These are phyloP conservation scores for Trichophaea hybrida DNA, from an alignment of 2,329 filamentous ascomycete species.

Conservation along the genomic window DNA sequence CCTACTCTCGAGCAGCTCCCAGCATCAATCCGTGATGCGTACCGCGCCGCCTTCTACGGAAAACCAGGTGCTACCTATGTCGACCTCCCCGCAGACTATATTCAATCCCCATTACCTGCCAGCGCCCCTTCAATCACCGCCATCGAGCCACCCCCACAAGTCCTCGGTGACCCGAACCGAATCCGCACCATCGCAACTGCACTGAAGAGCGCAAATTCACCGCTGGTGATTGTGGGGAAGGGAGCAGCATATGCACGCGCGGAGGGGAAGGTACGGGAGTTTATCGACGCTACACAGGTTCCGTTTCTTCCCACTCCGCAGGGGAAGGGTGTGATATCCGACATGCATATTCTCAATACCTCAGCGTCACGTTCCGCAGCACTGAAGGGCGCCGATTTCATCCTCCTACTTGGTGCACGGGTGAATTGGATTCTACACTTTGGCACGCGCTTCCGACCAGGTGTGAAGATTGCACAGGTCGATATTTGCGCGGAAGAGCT, in stretches of 20 bases:
- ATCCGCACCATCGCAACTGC: conserved; percentile 34
- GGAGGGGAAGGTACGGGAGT: conserved; percentile 34
- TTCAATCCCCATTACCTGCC: conserved; percentile 33
- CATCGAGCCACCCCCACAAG: conserved; percentile 25
- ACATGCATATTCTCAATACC: conserved; percentile 40
- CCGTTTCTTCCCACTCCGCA: conserved; percentile 46
- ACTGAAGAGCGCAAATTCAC: conserved; percentile 37
- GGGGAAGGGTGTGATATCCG: conserved; percentile 44
- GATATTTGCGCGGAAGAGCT: conserved; percentile 42
- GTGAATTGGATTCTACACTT: conserved; percentile 47
- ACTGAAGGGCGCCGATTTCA: conserved; percentile 41
- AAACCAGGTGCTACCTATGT: conserved; percentile 41
- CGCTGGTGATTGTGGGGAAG: conserved; percentile 42
- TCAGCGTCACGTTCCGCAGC: conserved; percentile 42
- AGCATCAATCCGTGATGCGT: conserved; percentile 38
- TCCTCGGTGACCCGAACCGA: conserved; percentile 33
- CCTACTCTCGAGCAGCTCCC: conserved; percentile 36
- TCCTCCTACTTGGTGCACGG: conserved; percentile 41
- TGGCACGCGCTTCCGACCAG: conserved; percentile 41
- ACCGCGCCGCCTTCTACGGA: conserved; percentile 41
- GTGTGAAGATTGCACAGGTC: conserved; percentile 41
- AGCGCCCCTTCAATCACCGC: conserved; percentile 9
- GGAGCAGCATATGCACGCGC: conserved; percentile 42
- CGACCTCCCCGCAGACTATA: conserved; percentile 43
- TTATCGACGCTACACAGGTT: conserved; percentile 37